These are phyloP conservation scores for Pistacia integerrima DNA, from an alignment of 345 rosid species.

Conservation along the genomic window DNA sequence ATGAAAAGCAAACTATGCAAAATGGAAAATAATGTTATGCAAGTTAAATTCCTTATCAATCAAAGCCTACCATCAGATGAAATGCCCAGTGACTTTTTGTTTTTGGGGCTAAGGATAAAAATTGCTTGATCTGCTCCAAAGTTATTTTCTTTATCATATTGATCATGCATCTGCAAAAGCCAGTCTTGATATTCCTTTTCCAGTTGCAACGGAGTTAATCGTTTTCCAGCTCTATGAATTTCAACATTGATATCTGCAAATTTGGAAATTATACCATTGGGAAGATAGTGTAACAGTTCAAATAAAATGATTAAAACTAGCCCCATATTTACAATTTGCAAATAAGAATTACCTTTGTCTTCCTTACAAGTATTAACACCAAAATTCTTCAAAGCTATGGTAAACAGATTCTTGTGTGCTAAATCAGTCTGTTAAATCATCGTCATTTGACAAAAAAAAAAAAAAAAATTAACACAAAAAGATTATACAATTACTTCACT, in stretches of 20 bases:
- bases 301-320: background rate
- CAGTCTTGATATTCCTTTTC: constrained; percentile 64
- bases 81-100: constrained; percentile 56
- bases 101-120: constrained; percentile 39
- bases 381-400: constrained; percentile 58
- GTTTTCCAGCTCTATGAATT: constrained; percentile 42
- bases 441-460: background rate
- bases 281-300: background rate
- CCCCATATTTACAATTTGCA: background rate
- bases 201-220: constrained; percentile 36
- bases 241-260: constrained; percentile 44
- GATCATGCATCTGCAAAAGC: constrained; percentile 66
- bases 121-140: constrained; percentile 59
- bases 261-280: constrained; percentile 8
- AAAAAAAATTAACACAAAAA: background rate
- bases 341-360: constrained; percentile 44
- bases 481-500: no score
- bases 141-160: constrained; percentile 61
- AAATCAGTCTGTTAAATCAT: constrained; percentile 60
- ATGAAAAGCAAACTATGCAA: background rate
- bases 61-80: constrained; percentile 56
- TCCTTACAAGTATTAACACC: constrained; percentile 43
- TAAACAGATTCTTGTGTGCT: constrained; percentile 53
- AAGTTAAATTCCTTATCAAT: background rate
- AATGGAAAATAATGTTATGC: background rate